A percentile compares a stretch with the other conserved stretches of the same genome.
Conservation (phyloP, 2,329 filamentous ascomycete species). For the Diplodia sapinea region DNA sequence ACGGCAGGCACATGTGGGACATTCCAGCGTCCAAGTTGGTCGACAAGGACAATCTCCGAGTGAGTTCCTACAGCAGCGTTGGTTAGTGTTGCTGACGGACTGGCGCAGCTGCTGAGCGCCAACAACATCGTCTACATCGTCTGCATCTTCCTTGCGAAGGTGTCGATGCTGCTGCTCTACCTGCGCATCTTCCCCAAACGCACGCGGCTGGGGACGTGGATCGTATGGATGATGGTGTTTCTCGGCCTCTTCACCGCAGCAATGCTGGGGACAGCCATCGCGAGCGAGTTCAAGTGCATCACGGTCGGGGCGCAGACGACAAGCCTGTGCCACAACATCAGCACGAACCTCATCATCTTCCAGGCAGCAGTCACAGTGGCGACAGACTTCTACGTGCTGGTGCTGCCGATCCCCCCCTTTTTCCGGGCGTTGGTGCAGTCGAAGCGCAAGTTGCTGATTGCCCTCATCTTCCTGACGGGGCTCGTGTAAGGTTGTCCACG, state of each 20-base stretch:
- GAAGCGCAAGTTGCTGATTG: slow-evolving; percentile 10
- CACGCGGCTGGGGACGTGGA: neutral
- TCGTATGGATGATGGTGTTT: slow-evolving; percentile 19
- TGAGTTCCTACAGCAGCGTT: neutral
- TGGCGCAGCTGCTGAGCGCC: slow-evolving; percentile 20
- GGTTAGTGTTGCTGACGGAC: neutral
- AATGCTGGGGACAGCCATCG: slow-evolving; percentile 4
- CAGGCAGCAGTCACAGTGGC: slow-evolving; percentile 26
- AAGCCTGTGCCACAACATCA: slow-evolving; percentile 2
- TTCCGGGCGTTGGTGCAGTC: slow-evolving; percentile 8
- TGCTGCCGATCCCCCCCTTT: slow-evolving; percentile 28
- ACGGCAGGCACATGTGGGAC: slow-evolving; percentile 23
- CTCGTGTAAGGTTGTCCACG: neutral
- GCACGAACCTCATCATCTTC: slow-evolving; percentile 25
- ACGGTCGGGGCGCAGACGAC: neutral
- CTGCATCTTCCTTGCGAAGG: slow-evolving; percentile 10
- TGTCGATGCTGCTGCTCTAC: slow-evolving; percentile 26
- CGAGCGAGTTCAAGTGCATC: slow-evolving; percentile 22
- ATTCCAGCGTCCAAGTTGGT: slow-evolving; percentile 9
- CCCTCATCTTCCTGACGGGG: slow-evolving; percentile 14
- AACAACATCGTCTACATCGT: slow-evolving; percentile 20
- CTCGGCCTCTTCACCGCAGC: neutral
- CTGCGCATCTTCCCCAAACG: slow-evolving; percentile 16
- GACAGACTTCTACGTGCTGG: slow-evolving; percentile 31
- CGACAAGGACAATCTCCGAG: neutral